Conservation (phyloP, 2,329 filamentous ascomycete genomes). For the Septoria linicola region DNA sequence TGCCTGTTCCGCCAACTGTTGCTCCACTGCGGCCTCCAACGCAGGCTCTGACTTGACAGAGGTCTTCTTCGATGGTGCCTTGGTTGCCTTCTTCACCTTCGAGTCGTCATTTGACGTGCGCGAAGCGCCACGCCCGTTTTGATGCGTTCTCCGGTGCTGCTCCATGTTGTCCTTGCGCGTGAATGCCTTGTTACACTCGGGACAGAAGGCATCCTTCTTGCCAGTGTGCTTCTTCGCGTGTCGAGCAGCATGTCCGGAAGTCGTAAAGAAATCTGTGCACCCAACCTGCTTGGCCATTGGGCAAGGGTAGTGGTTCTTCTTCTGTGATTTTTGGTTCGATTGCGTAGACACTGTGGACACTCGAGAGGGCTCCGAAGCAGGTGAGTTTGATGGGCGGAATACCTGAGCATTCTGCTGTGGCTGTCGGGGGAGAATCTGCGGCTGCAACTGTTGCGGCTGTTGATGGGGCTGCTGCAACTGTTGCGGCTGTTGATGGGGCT, state of each 20-base stretch:
- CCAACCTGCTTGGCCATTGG: slow-evolving; percentile 68
- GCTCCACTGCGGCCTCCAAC: slow-evolving; percentile 38
- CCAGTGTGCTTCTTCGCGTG: slow-evolving; percentile 83
- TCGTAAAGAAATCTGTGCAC: slow-evolving; percentile 79
- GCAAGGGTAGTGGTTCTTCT: slow-evolving; percentile 71
- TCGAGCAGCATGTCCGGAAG: slow-evolving; percentile 78
- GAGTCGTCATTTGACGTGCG: slow-evolving; percentile 45
- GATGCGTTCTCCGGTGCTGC: slow-evolving; percentile 76
- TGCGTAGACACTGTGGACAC: slow-evolving; percentile 44
- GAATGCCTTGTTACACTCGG: slow-evolving; percentile 75
- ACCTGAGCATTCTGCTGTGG: slow-evolving; percentile 7
- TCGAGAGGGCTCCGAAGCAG: slow-evolving; percentile 46
- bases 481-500: neutral
- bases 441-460: slow-evolving; percentile 3
- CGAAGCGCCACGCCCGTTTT: slow-evolving; percentile 48
- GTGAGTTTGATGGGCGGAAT: slow-evolving; percentile 47
- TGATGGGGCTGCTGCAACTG: slow-evolving; percentile 1
- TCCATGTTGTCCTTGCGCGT: slow-evolving; percentile 86
- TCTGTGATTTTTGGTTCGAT: slow-evolving; percentile 49
- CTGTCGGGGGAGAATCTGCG: slow-evolving; percentile 2
- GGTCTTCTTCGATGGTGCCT: slow-evolving; percentile 36
- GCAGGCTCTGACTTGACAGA: slow-evolving; percentile 32
- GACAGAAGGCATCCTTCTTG: slow-evolving; percentile 71
- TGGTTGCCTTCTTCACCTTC: slow-evolving; percentile 47
- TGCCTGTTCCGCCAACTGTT: slow-evolving; percentile 34